phyloP scores from a whole-genome alignment of 495 filamentous ascomycete species.

The Jackrogersella minutella region DNA sequence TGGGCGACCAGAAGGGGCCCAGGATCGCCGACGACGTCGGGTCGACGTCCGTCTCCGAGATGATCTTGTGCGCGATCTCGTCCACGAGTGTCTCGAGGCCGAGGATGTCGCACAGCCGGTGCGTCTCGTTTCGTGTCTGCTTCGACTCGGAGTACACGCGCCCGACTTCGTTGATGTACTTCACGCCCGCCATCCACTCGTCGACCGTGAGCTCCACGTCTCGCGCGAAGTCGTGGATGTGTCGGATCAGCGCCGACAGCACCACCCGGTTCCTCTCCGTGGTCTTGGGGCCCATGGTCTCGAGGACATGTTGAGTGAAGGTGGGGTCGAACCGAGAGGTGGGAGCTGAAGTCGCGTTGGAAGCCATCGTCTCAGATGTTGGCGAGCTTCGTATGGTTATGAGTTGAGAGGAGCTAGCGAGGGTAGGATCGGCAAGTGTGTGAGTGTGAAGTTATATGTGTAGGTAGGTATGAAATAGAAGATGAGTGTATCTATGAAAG shows the following conservation, averaged over 20 bases:
- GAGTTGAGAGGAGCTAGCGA: neutral
- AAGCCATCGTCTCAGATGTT: conserved; percentile 27
- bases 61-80: conserved; percentile 83
- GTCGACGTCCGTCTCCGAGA: conserved; percentile 71
- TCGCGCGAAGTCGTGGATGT: conserved; percentile 84
- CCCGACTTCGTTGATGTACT: conserved; percentile 64
- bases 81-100: conserved; percentile 88
- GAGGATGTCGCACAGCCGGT: conserved; percentile 79
- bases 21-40: conserved; percentile 86
- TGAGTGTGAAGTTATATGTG: neutral
- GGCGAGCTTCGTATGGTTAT: conserved; percentile 18
- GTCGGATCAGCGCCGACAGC: conserved; percentile 70
- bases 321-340: conserved; percentile 68
- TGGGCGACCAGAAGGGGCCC: conserved; percentile 87
- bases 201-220: conserved; percentile 81
- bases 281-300: conserved; percentile 78
- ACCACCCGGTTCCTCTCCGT: conserved; percentile 71
- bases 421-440: neutral
- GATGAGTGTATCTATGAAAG: conserved; percentile 12
- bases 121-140: conserved; percentile 73
- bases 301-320: conserved; percentile 78
- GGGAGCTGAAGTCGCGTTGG: conserved; percentile 37
- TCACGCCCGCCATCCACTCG: conserved; percentile 81
- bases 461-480: neutral
- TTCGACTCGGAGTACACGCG: conserved; percentile 60